A percentile compares a stretch with the other conserved stretches of the same genome.
These are phyloP conservation scores for Metrosideros polymorpha DNA, from an alignment of 441 rosid genomes.

Conservation along the genomic window DNA sequence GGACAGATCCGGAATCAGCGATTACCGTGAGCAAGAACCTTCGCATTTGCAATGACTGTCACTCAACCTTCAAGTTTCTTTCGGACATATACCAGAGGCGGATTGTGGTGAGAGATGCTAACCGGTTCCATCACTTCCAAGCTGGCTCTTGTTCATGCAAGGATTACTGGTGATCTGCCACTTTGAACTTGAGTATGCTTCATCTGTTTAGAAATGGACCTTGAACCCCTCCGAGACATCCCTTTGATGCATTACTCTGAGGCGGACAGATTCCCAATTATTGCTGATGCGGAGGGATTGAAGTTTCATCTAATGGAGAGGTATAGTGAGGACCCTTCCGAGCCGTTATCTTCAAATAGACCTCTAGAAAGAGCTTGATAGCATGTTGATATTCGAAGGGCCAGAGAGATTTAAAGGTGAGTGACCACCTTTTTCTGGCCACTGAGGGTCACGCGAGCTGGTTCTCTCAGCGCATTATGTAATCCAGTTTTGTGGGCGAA, in stretches of 20 bases:
- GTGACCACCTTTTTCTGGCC: background rate
- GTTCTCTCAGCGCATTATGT: background rate
- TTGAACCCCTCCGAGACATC: background rate
- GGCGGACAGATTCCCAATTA: background rate
- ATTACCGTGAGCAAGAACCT: slow-evolving; percentile 36
- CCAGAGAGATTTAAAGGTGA: background rate
- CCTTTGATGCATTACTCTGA: background rate
- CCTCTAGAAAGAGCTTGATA: background rate
- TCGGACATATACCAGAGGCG: slow-evolving; percentile 17
- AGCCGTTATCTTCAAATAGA: background rate
- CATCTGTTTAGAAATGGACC: background rate
- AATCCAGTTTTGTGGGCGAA: background rate
- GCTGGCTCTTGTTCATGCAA: slow-evolving; percentile 41
- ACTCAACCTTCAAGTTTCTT: slow-evolving; percentile 27
- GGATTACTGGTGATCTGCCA: slow-evolving; percentile 30
- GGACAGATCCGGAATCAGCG: slow-evolving; percentile 1
- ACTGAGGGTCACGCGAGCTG: background rate
- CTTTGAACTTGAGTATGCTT: background rate
- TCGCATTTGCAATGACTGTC: slow-evolving; percentile 38
- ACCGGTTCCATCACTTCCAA: slow-evolving; percentile 41
- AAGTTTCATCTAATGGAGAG: background rate
- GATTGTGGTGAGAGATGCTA: slow-evolving; percentile 30
- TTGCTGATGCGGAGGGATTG: background rate
- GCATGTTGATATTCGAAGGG: background rate
- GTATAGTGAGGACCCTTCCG: background rate